Evolutionary conservation across 2,329 filamentous ascomycete species (phyloP).

Genomic region (Beauveria varroae): DNA sequence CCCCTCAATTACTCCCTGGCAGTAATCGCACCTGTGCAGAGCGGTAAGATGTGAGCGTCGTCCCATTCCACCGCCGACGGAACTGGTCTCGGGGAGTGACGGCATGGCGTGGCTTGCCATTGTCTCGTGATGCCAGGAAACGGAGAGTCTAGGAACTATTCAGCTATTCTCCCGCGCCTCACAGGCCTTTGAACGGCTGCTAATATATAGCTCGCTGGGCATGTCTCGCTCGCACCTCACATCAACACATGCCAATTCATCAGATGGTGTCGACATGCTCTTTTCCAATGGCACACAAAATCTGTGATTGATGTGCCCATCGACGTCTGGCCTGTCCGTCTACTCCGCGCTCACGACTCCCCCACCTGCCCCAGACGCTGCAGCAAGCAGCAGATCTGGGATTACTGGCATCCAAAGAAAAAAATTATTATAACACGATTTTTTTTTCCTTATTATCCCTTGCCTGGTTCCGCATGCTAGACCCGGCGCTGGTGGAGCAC

Average conservation of each 20-base stretch:
- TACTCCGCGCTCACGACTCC: background rate
- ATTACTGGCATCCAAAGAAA: background rate
- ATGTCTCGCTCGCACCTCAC: background rate
- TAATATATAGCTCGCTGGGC: background rate
- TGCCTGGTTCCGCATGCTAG: background rate
- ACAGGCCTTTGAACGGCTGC: background rate
- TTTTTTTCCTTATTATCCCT: background rate
- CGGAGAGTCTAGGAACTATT: constrained; percentile 5
- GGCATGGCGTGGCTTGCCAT: background rate
- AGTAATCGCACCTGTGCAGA: background rate
- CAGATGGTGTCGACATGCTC: background rate
- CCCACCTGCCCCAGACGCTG: background rate
- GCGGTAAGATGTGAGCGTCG: background rate
- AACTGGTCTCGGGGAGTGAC: background rate
- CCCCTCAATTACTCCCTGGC: background rate
- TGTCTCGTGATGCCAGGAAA: constrained; percentile 4
- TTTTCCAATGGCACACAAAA: background rate
- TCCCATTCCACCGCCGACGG: background rate
- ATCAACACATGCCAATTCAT: background rate
- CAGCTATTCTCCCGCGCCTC: background rate
- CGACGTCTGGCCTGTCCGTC: background rate
- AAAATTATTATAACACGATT: background rate
- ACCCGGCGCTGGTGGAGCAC: constrained; percentile 6
- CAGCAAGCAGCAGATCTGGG: constrained; percentile 1
- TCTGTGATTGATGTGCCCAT: background rate